phyloP scores from a whole-genome alignment of 768 basidiomycete species.

The Amanita muscaria region DNA sequence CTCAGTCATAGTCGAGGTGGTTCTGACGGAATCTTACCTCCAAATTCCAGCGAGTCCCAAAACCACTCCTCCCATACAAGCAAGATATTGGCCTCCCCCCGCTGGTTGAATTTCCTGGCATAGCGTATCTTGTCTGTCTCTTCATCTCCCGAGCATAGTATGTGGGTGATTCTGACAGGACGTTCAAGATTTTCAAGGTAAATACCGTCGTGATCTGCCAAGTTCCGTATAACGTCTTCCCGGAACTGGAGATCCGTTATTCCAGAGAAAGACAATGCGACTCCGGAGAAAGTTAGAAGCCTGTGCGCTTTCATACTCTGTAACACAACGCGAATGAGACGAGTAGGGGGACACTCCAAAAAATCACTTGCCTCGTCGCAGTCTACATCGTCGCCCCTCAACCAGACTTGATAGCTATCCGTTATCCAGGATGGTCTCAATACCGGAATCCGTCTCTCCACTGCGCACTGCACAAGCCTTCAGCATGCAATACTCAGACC shows the following conservation, averaged over 20 bases:
- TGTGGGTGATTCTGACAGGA: slow-evolving; percentile 75
- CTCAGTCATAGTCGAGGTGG: slow-evolving; percentile 3
- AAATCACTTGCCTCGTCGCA: slow-evolving; percentile 42
- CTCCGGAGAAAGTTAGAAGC: slow-evolving; percentile 63
- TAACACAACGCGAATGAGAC: not conserved
- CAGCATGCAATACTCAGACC: not conserved
- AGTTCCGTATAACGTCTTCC: slow-evolving; percentile 51
- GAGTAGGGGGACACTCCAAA: not conserved
- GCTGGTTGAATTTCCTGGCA: slow-evolving; percentile 63
- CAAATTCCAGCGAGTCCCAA: slow-evolving; percentile 81
- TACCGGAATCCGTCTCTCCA: slow-evolving; percentile 75
- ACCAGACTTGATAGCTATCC: slow-evolving; percentile 65
- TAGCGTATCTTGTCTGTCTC: slow-evolving; percentile 73
- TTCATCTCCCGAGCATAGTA: slow-evolving; percentile 63
- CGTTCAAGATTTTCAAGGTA: slow-evolving; percentile 74
- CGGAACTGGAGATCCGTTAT: slow-evolving; percentile 54
- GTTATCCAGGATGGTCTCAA: slow-evolving; percentile 71
- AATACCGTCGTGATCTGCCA: slow-evolving; percentile 52
- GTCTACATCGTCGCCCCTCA: slow-evolving; percentile 73
- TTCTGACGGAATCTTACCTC: slow-evolving; percentile 33
- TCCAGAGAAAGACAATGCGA: slow-evolving; percentile 70
- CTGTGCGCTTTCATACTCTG: slow-evolving; percentile 55
- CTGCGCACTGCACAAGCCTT: slow-evolving; percentile 53
- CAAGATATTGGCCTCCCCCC: slow-evolving; percentile 63
- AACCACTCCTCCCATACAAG: slow-evolving; percentile 97